phyloP scores from a whole-genome alignment of 2,329 filamentous ascomycete genomes.

The Sordariomycetes sp. region DNA sequence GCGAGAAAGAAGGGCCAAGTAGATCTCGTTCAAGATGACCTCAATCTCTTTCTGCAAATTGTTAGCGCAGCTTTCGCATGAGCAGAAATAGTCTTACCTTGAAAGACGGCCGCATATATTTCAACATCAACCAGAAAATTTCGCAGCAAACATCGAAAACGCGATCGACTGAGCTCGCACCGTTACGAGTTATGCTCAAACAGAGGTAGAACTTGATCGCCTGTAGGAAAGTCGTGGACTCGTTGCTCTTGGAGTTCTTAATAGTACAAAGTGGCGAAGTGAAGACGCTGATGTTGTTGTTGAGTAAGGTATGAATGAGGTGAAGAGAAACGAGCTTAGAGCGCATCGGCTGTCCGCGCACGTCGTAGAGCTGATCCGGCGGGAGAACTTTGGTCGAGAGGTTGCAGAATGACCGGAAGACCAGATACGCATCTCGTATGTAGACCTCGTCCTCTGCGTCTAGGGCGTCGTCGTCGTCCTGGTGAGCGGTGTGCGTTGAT shows the following conservation, averaged over 20 bases:
- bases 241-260: slow-evolving; percentile 78
- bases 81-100: slow-evolving; percentile 49
- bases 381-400: slow-evolving; percentile 86
- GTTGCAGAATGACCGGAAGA: slow-evolving; percentile 97
- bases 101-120: slow-evolving; percentile 84
- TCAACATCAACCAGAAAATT: slow-evolving; percentile 96
- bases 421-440: slow-evolving; percentile 91
- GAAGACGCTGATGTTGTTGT: slow-evolving; percentile 88
- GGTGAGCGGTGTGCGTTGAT: slow-evolving; percentile 42
- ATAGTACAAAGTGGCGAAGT: slow-evolving; percentile 88
- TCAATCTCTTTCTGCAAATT: slow-evolving; percentile 77
- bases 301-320: slow-evolving; percentile 88
- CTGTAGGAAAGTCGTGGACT: slow-evolving; percentile 83
- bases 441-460: slow-evolving; percentile 88
- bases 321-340: slow-evolving; percentile 94
- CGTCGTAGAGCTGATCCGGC: slow-evolving; percentile 84
- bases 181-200: slow-evolving; percentile 88
- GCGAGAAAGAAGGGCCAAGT: slow-evolving; percentile 83
- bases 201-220: slow-evolving; percentile 96
- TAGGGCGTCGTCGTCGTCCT: slow-evolving; percentile 50
- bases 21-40: slow-evolving; percentile 96
- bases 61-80: slow-evolving; percentile 7
- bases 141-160: slow-evolving; percentile 96
- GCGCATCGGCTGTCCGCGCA: slow-evolving; percentile 92
- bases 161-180: slow-evolving; percentile 80